Conservation (phyloP, 176 grass and related monocot species). For the Carex parvula region DNA sequence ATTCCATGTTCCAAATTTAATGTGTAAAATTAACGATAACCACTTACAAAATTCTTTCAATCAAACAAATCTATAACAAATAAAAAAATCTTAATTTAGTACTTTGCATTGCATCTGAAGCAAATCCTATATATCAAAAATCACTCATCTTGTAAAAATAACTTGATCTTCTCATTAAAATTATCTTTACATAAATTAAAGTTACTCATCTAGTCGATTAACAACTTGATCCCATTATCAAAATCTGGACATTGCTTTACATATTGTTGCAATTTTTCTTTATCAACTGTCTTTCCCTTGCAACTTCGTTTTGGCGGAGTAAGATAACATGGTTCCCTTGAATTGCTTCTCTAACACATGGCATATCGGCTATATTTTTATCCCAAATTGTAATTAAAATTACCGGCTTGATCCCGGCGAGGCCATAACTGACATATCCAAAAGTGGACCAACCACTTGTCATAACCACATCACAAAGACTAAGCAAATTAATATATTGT, state of each 20-base stretch:
- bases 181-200: too few relatives aligned
- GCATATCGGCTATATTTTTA: neutral
- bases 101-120: too few relatives aligned
- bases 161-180: too few relatives aligned
- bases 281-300: neutral
- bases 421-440: conserved; percentile 39
- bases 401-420: conserved; percentile 26
- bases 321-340: conserved; percentile 38
- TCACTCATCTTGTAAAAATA: too few relatives aligned
- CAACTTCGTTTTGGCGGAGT: neutral
- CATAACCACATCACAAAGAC: conserved; percentile 37
- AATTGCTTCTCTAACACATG: conserved; percentile 14
- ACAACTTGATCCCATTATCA: too few relatives aligned
- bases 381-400: neutral
- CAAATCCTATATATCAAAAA: too few relatives aligned
- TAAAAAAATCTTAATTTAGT: too few relatives aligned
- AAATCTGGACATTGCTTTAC: too few relatives aligned
- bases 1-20: neutral
- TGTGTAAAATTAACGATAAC: neutral
- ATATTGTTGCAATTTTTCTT: neutral
- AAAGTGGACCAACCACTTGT: conserved; percentile 44
- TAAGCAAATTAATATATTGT: conserved; percentile 52
- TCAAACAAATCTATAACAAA: too few relatives aligned
- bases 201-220: too few relatives aligned
- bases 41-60: neutral